Percentiles rank a stretch among this genome's conserved stretches.
Conservation (phyloP, 345 rosid genomes). For the Melaleuca quinquenervia region DNA sequence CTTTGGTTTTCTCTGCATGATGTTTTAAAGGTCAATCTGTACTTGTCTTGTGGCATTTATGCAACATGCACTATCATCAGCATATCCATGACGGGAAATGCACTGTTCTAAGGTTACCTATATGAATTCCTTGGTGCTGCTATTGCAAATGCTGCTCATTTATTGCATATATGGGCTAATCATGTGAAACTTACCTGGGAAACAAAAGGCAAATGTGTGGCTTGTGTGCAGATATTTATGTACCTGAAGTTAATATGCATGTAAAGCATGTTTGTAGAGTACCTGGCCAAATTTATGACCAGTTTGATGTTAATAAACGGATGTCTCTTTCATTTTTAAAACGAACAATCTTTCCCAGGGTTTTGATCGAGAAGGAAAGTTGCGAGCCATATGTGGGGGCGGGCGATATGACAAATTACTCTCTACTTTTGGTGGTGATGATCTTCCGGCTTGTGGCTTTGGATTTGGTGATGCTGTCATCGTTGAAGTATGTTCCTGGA, state of each 20-base stretch:
- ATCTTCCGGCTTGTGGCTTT: conserved; percentile 94
- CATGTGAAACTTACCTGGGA: not conserved
- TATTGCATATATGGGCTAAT: not conserved
- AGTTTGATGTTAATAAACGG: not conserved
- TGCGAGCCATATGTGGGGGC: conserved; percentile 94
- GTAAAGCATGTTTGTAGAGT: not conserved
- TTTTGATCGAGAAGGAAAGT: conserved; percentile 72
- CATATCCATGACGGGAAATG: not conserved
- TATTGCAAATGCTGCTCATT: not conserved
- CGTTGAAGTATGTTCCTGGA: conserved; percentile 54
- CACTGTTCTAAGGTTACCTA: not conserved
- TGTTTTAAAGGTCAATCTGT: not conserved
- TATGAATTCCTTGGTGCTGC: not conserved
- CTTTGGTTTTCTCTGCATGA: not conserved
- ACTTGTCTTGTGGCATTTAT: not conserved
- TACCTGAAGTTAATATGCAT: not conserved
- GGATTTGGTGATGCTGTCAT: conserved; percentile 97
- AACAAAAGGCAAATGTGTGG: not conserved
- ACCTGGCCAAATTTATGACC: not conserved
- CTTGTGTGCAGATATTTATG: not conserved
- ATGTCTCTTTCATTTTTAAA: not conserved
- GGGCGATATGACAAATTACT: conserved; percentile 80
- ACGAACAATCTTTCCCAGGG: conserved; percentile 31
- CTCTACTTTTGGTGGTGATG: conserved; percentile 91
- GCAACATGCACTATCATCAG: not conserved